A percentile compares a stretch with the other conserved stretches of the same genome.
These are phyloP conservation scores for Cercis canadensis DNA, from an alignment of 306 rosid species.

Conservation along the genomic window DNA sequence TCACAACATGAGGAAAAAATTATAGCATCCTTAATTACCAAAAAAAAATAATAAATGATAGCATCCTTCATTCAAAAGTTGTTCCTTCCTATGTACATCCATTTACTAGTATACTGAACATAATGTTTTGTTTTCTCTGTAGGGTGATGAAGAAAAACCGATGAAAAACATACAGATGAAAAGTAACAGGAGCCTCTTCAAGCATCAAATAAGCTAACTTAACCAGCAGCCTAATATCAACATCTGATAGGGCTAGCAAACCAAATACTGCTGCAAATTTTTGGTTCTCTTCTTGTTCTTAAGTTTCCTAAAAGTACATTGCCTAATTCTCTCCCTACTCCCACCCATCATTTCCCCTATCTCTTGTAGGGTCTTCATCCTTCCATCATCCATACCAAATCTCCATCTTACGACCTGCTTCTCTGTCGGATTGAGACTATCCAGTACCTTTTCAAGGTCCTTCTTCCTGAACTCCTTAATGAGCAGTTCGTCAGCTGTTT, in stretches of 20 bases:
- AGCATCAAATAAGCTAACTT: conserved; percentile 38
- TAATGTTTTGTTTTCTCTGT: conserved; percentile 30
- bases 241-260: conserved; percentile 53
- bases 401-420: conserved; percentile 87
- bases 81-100: conserved; percentile 54
- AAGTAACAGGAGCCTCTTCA: conserved; percentile 29
- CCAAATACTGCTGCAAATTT: conserved; percentile 84
- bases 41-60: conserved; percentile 34
- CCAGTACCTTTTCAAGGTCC: conserved; percentile 69
- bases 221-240: conserved; percentile 28
- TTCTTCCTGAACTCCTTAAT: conserved; percentile 76
- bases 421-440: conserved; percentile 82
- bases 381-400: conserved; percentile 95
- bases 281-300: conserved; percentile 88
- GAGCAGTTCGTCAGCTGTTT: conserved; percentile 76
- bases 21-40: not conserved
- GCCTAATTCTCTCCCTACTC: conserved; percentile 97
- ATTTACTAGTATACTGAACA: conserved; percentile 46
- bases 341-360: conserved; percentile 91
- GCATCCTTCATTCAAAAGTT: conserved; percentile 25
- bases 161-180: conserved; percentile 22
- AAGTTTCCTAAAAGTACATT: conserved; percentile 84
- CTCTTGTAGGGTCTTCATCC: conserved; percentile 94
- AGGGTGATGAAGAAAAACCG: not conserved
- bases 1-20: too few relatives aligned